These are phyloP conservation scores for Rhodotorula diobovata DNA, from an alignment of 768 basidiomycete species.

Conservation along the genomic window DNA sequence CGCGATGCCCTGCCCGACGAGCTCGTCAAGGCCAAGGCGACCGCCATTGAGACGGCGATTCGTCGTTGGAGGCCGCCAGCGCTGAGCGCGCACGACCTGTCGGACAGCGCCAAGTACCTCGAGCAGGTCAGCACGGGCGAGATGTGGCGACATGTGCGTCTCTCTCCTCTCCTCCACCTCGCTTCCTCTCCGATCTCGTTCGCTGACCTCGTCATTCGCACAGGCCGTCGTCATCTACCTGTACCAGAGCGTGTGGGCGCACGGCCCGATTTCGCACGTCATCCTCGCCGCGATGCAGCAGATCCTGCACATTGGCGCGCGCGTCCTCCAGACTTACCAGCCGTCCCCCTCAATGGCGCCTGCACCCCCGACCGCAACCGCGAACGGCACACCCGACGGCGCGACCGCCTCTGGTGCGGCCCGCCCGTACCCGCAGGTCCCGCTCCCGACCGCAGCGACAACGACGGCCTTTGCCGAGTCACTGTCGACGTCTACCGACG, in stretches of 20 bases:
- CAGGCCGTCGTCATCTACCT: conserved; percentile 29
- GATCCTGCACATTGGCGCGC: conserved; percentile 25
- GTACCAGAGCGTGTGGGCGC: conserved; percentile 15
- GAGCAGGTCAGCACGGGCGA: conserved; percentile 14
- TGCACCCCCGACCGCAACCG: too few species aligned
- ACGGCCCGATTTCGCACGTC: conserved; percentile 10
- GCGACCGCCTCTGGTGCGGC: background rate
- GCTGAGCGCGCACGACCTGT: background rate
- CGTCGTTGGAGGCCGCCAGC: background rate
- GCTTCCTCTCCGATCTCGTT: background rate
- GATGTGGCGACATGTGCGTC: conserved; percentile 32
- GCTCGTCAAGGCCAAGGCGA: conserved; percentile 16
- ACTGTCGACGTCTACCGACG: background rate
- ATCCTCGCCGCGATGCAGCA: conserved; percentile 2
- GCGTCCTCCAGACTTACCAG: conserved; percentile 2
- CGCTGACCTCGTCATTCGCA: too few species aligned
- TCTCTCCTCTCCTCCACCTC: too few species aligned
- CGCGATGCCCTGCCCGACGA: conserved; percentile 19
- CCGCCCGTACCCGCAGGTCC: background rate
- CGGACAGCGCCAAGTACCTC: conserved; percentile 11
- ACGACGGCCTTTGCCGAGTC: background rate
- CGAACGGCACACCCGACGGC: background rate
- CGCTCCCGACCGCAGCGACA: background rate
- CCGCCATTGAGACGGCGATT: conserved; percentile 21
- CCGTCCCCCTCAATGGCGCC: background rate